A percentile compares a stretch with the other conserved stretches of the same genome.
phyloP scores from a whole-genome alignment of 768 basidiomycete genomes.

The Rhodotorula kratochvilovae region DNA sequence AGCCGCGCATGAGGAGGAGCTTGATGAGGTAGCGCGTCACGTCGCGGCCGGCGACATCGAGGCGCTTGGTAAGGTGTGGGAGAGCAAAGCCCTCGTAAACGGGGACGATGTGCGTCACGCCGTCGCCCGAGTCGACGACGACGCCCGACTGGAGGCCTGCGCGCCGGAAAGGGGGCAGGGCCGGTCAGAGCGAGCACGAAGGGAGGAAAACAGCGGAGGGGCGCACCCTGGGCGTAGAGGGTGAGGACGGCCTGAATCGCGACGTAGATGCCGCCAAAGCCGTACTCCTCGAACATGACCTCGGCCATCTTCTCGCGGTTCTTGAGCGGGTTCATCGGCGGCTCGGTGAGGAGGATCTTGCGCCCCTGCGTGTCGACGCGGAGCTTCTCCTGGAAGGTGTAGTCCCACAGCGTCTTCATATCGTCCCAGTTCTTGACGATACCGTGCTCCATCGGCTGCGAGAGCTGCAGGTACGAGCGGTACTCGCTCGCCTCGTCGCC shows the following conservation, averaged over 20 bases:
- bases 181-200: background rate
- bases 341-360: slow-evolving; percentile 92
- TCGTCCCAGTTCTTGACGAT: slow-evolving; percentile 99
- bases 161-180: too few species aligned
- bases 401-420: slow-evolving; percentile 97
- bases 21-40: slow-evolving; percentile 99
- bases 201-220: background rate
- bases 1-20: slow-evolving; percentile 99
- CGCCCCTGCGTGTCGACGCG: slow-evolving; percentile 75
- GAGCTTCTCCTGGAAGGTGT: slow-evolving; percentile 95
- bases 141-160: slow-evolving; percentile 95
- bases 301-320: slow-evolving; percentile 92
- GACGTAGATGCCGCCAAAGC: slow-evolving; percentile 90
- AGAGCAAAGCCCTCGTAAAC: slow-evolving; percentile 96
- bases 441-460: slow-evolving; percentile 98
- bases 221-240: slow-evolving; percentile 92
- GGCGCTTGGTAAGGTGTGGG: slow-evolving; percentile 85
- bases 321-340: slow-evolving; percentile 95
- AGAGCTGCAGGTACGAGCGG: slow-evolving; percentile 90
- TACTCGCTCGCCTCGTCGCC: slow-evolving; percentile 93
- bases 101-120: slow-evolving; percentile 98
- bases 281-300: slow-evolving; percentile 99
- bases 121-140: slow-evolving; percentile 98
- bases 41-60: slow-evolving; percentile 97
- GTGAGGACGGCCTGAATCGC: slow-evolving; percentile 98